A percentile compares a stretch with the other conserved stretches of the same genome.
Evolutionary conservation across 352 stramenopile genomes (phyloP).

Genomic region (Lagenidium sp.): DNA sequence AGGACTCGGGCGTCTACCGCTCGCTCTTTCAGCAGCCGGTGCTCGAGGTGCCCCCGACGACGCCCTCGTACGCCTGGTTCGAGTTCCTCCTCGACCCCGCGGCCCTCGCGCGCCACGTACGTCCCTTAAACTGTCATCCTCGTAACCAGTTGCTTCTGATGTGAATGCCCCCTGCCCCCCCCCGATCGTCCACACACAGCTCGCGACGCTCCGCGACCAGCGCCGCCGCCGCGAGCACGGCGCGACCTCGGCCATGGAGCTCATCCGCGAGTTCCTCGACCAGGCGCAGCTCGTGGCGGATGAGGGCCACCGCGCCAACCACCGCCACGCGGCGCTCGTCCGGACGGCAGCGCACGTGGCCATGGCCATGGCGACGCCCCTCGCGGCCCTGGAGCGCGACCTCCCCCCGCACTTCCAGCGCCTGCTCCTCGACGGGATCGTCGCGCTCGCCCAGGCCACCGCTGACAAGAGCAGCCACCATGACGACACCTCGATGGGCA

Average conservation of each 20-base stretch:
- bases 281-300: constrained; percentile 75
- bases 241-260: constrained; percentile 62
- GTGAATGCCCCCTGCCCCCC: too few species aligned
- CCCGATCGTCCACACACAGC: too few species aligned
- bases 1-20: constrained; percentile 70
- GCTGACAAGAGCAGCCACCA: constrained; percentile 17
- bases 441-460: constrained; percentile 44
- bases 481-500: constrained; percentile 9
- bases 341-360: constrained; percentile 67
- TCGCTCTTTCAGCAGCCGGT: constrained; percentile 79
- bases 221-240: constrained; percentile 29
- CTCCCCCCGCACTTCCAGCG: constrained; percentile 74
- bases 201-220: constrained; percentile 39
- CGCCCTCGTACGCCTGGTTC: constrained; percentile 75
- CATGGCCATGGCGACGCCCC: constrained; percentile 60
- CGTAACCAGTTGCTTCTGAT: too few species aligned
- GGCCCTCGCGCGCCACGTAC: constrained; percentile 63
- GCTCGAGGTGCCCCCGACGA: constrained; percentile 53
- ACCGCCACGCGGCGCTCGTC: constrained; percentile 59
- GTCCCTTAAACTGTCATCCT: too few species aligned
- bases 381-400: constrained; percentile 41
- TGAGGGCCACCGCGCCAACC: constrained; percentile 66
- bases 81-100: constrained; percentile 79
- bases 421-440: constrained; percentile 72
- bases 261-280: constrained; percentile 78